phyloP scores from a whole-genome alignment of 2,329 filamentous ascomycete species.

The Cordyceps fumosorosea region DNA sequence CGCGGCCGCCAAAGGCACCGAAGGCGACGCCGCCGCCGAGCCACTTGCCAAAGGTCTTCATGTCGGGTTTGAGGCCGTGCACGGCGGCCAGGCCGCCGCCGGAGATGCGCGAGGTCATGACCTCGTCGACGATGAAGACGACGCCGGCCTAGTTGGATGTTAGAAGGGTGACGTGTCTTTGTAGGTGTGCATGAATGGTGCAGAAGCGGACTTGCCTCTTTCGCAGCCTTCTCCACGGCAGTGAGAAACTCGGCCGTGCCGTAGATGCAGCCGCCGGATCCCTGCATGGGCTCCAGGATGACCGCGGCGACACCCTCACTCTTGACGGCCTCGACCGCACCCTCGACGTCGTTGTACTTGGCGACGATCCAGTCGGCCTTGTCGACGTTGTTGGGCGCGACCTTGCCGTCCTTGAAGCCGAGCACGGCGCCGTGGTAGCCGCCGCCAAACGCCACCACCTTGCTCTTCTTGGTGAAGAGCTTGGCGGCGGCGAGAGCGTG shows the following conservation, averaged over 20 bases:
- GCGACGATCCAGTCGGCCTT: conserved; percentile 51
- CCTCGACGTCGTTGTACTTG: conserved; percentile 52
- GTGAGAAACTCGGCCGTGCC: conserved; percentile 45
- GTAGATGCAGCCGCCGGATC: conserved; percentile 51
- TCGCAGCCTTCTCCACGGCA: conserved; percentile 41
- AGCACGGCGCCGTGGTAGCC: conserved; percentile 33
- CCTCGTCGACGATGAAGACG: conserved; percentile 63
- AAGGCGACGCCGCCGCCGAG: conserved; percentile 61
- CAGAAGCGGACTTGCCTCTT: conserved; percentile 21
- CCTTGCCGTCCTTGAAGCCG: conserved; percentile 26
- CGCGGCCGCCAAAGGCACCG: conserved; percentile 58
- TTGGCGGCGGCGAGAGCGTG: conserved; percentile 51
- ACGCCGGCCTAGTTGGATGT: conserved; percentile 34
- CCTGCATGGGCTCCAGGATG: conserved; percentile 61
- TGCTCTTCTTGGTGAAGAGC: conserved; percentile 35
- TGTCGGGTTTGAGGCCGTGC: conserved; percentile 46
- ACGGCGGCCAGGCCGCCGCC: conserved; percentile 41
- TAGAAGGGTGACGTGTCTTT: background rate
- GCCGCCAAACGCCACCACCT: conserved; percentile 46
- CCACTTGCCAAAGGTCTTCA: conserved; percentile 61
- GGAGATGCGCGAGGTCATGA: conserved; percentile 58
- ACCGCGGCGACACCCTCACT: conserved; percentile 51
- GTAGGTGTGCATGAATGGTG: too few species aligned
- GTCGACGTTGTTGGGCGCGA: conserved; percentile 41
- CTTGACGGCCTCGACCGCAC: conserved; percentile 37